Evolutionary conservation across 352 stramenopile species (phyloP).

Genomic region (Globisporangium radiosum): DNA sequence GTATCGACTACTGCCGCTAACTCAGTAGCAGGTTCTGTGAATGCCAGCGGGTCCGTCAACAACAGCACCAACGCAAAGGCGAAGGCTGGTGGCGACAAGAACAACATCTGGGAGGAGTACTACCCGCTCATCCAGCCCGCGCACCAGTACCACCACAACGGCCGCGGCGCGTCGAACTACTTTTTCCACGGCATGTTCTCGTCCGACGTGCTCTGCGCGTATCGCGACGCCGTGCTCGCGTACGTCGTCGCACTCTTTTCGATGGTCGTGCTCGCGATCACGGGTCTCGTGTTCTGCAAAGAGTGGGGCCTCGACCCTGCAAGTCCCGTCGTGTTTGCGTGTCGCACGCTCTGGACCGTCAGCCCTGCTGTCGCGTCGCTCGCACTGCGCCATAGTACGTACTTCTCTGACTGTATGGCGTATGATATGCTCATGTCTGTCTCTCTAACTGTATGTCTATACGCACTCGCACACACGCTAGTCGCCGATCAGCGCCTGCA

Average conservation of each 20-base stretch:
- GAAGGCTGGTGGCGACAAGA: constrained; percentile 13
- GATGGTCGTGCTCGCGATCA: constrained; percentile 76
- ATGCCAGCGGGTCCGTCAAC: not conserved
- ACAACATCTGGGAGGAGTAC: constrained; percentile 85
- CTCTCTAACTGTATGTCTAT: constrained; percentile 12
- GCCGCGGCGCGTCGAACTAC: constrained; percentile 68
- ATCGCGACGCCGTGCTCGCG: constrained; percentile 74
- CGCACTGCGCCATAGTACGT: constrained; percentile 38
- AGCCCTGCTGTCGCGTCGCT: constrained; percentile 65
- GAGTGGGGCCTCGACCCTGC: constrained; percentile 57
- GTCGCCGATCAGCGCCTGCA: constrained; percentile 63
- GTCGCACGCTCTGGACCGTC: constrained; percentile 62
- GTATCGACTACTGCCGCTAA: not conserved
- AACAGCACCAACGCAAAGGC: not conserved
- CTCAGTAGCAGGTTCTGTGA: not conserved
- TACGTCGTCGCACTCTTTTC: constrained; percentile 74
- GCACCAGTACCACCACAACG: constrained; percentile 76
- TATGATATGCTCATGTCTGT: not conserved
- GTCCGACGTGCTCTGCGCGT: constrained; percentile 80
- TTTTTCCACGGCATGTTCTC: constrained; percentile 88
- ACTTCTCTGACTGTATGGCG: constrained; percentile 7
- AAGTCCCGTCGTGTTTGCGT: constrained; percentile 46
- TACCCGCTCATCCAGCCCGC: constrained; percentile 82
- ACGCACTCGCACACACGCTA: constrained; percentile 9
- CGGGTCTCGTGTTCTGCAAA: constrained; percentile 79